Evolutionary conservation across 495 filamentous ascomycete species (phyloP), one percentile per base, ranked within the genome.

Genomic region (Echria macrotheca): DNA sequence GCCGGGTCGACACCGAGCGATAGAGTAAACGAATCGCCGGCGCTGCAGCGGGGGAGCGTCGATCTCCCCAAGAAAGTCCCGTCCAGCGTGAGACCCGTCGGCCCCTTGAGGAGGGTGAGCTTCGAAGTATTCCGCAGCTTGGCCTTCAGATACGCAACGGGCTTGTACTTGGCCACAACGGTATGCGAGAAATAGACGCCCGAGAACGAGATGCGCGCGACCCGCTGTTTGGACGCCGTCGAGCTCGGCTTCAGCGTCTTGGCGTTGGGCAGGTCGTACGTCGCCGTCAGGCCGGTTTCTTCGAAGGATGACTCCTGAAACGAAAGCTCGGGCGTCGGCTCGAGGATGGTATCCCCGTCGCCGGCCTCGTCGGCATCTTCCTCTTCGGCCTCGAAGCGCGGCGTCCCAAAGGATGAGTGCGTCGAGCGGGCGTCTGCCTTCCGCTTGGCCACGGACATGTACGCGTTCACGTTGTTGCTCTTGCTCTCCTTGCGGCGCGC

Each of bases 11-110:
- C 73, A 15, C 85, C 85, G 0, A 89, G 72, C 19, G 74, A 69
- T 8, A 89, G 60, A 35, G 65, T 69, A 67, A 87, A 82, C 26
- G 65, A 55, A 23, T 84, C 77, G n/a, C 78, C 79, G 10, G 82
- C 72, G 36, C 73, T 77, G 58, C 79, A 79, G 36, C 73, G 73
- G 8, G 81, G 74, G 4, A 86, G 60, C 0, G 66, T 65, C 1
- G 77, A 72, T 32, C 78, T 79, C 8, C 85, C 85, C 24, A 89
- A 63, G 60, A 87, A 87, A 8, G 73, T 76, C 3, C 79, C 81
- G 57, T 87, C 85, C 19, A 87, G 80, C 2, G 82, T 84, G 11
- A 87, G 69, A 1, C 83, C 81, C 0, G 73, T 73, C 1, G 70
- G 71, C 12, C 82, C 83, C 47, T 71, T 72, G 24, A 85, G 77